Conservation (phyloP, 1,284 basidiomycete genomes). For the Sporisorium reilianum region DNA sequence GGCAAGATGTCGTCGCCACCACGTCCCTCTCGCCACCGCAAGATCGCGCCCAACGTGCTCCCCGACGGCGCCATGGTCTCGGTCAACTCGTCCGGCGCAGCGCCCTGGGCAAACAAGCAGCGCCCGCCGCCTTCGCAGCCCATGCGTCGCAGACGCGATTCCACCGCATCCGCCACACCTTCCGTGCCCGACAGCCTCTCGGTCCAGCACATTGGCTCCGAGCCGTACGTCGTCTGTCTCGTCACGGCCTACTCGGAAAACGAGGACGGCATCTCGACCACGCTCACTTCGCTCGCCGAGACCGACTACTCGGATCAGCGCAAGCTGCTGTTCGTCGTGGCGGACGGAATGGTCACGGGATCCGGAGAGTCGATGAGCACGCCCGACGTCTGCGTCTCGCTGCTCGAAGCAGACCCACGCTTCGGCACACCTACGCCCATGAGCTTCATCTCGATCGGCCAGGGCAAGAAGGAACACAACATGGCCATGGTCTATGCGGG, state of each 20-base stretch:
- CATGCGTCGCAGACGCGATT: conserved; percentile 39
- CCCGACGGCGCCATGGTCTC: conserved; percentile 83
- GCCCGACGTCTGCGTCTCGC: conserved; percentile 92
- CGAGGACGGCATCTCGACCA: conserved; percentile 88
- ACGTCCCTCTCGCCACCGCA: conserved; percentile 71
- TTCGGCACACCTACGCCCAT: conserved; percentile 97
- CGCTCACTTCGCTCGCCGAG: conserved; percentile 88
- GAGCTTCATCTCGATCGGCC: conserved; percentile 91
- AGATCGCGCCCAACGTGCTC: conserved; percentile 73
- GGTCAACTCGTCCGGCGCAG: conserved; percentile 87
- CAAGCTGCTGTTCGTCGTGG: conserved; percentile 93
- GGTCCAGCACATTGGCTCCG: conserved; percentile 70
- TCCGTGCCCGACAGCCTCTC: conserved; percentile 47
- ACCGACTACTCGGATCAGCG: conserved; percentile 91
- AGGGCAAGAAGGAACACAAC: conserved; percentile 89
- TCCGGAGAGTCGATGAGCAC: conserved; percentile 93
- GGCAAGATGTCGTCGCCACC: conserved; percentile 72
- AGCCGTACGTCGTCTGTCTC: conserved; percentile 92
- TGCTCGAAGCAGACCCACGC: conserved; percentile 91
- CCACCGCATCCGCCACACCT: conserved; percentile 28
- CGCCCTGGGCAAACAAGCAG: conserved; percentile 79
- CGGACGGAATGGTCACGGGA: conserved; percentile 99
- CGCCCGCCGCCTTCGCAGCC: conserved; percentile 50
- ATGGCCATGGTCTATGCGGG: conserved; percentile 98
- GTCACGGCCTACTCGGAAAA: conserved; percentile 99